These are phyloP conservation scores for Colletotrichum endophyticum DNA, from an alignment of 2,329 filamentous ascomycete genomes.

Conservation along the genomic window DNA sequence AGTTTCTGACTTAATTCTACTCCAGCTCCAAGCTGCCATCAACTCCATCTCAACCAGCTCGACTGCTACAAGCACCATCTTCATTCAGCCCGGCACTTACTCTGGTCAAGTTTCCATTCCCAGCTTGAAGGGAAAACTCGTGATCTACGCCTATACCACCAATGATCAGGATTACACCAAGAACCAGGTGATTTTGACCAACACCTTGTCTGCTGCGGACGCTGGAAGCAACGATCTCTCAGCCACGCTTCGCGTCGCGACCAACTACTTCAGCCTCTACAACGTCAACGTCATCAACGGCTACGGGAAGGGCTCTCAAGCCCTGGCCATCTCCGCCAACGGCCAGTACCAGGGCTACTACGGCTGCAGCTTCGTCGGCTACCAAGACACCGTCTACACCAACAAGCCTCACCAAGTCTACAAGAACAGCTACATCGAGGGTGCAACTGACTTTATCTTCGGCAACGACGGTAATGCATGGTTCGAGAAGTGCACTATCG, in stretches of 20 bases:
- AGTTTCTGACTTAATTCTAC: neutral
- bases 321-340: slow-evolving; percentile 51
- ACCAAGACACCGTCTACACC: slow-evolving; percentile 56
- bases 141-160: slow-evolving; percentile 63
- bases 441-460: slow-evolving; percentile 57
- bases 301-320: slow-evolving; percentile 52
- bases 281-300: slow-evolving; percentile 61
- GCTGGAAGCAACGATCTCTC: slow-evolving; percentile 58
- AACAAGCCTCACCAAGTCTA: slow-evolving; percentile 53
- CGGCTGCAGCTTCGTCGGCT: slow-evolving; percentile 49
- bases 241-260: slow-evolving; percentile 49
- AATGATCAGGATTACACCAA: slow-evolving; percentile 54
- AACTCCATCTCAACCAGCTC: slow-evolving; percentile 58
- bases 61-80: slow-evolving; percentile 60
- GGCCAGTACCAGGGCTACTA: slow-evolving; percentile 53
- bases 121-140: slow-evolving; percentile 51
- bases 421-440: slow-evolving; percentile 45
- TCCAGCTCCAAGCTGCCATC: slow-evolving; percentile 58
- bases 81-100: slow-evolving; percentile 72
- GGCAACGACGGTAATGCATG: slow-evolving; percentile 46
- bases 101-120: slow-evolving; percentile 62
- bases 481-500: slow-evolving; percentile 47
- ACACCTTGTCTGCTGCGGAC: slow-evolving; percentile 41
- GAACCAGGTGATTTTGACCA: slow-evolving; percentile 61
- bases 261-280: slow-evolving; percentile 62